Base-by-base conservation (phyloP, 371 early-diverging fungal species). In the Smittium mucronatum region DNA sequence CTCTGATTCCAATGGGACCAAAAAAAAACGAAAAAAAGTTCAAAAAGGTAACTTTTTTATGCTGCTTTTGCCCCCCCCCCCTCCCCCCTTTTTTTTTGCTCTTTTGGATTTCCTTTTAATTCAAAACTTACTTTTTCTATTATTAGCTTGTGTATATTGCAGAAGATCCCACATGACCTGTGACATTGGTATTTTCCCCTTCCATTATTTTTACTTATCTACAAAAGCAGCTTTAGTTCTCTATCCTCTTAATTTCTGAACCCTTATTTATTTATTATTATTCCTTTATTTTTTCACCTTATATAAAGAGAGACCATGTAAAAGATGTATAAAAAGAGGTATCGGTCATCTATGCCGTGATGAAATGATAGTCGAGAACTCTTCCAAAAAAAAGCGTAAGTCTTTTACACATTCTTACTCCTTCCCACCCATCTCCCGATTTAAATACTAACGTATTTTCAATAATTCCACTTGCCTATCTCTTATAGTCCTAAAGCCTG, bases 271-370 rank as follows among this genome's bases (percentile, higher is more conserved):
- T 47, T 47, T 5, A 47, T 11, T 11, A 5, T 47, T 47, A 11
- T 47, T 47, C 21, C 5, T 11, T 47, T 47, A 47, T 47, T 47
- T 21, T 47, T 47, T 47, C 47, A 47, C 5, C n/a, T 47, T 11
- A 47, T 47, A 47, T 21, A 85, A 86, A 72, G 87, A 87, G 47
- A 86, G 95, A 28, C 95, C 95, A 28, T 95, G 95, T 78, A 90
- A 91, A 74, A 88, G 96, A 32, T 95, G 96, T 78, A 90, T 95
- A 63, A 92, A 92, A 77, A 85, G 94, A 57, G 89, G 88, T 73
- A 95, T 95, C 71, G 90, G 91, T 15, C 91, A 93, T 73, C 76
- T 93, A 69, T 95, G 96, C 78, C 89, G 89, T 59, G 93, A 95
- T 75, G 91, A 93, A 70, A 76, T 28, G 5, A 28, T 28, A 5